These are phyloP conservation scores for Lachnum nothofagi DNA, from an alignment of 2,329 filamentous ascomycete genomes.

Conservation along the genomic window DNA sequence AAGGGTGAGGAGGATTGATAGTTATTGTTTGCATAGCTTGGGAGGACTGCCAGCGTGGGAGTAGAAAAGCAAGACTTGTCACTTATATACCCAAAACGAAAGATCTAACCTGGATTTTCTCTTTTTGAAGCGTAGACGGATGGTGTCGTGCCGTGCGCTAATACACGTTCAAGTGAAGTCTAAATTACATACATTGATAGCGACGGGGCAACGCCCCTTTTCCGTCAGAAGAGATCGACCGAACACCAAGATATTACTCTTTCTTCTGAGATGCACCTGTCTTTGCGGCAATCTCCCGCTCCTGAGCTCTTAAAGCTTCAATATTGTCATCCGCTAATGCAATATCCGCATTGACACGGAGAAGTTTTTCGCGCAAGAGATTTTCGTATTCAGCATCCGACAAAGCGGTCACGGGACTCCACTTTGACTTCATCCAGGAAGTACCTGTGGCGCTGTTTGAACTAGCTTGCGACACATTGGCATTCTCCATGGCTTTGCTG, in stretches of 20 bases:
- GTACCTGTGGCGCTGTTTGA: constrained; percentile 35
- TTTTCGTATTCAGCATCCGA: constrained; percentile 68
- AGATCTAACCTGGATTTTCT: not conserved
- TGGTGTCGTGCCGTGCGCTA: no score
- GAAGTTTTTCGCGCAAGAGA: constrained; percentile 65
- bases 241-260: no score
- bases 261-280: not conserved
- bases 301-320: constrained; percentile 38
- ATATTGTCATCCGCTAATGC: constrained; percentile 74
- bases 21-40: constrained; percentile 8
- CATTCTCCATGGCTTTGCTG: constrained; percentile 41
- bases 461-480: constrained; percentile 5
- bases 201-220: no score
- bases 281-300: constrained; percentile 11
- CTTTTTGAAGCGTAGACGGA: no score
- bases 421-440: constrained; percentile 52
- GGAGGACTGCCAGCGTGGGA: constrained; percentile 4
- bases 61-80: constrained; percentile 1
- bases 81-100: not conserved
- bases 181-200: no score
- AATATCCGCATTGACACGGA: constrained; percentile 71
- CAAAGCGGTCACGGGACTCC: constrained; percentile 66
- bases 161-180: no score
- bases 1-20: constrained; percentile 1
- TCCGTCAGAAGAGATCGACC: no score